Percentiles rank a stretch among this genome's conserved stretches.
Evolutionary conservation across 169 alveolate species (phyloP).

Genomic region (Babesia ovata): DNA sequence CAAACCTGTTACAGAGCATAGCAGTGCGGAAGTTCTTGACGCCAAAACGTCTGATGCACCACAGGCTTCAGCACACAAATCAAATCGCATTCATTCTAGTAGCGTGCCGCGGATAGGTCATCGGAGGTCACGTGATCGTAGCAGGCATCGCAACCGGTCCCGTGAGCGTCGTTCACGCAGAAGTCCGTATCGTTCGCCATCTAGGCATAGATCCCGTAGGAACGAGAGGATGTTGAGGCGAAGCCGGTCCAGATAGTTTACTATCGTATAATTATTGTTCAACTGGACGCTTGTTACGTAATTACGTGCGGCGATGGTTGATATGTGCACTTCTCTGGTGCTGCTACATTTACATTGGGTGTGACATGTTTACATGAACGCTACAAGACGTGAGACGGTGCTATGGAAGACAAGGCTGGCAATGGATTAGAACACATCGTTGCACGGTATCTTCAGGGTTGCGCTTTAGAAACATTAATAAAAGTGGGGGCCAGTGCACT

Average conservation of each 20-base stretch:
- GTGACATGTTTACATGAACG: too few species aligned
- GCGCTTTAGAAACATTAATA: too few species aligned
- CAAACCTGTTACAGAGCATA: background rate
- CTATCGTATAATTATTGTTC: too few species aligned
- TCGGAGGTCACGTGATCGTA: slow-evolving; percentile 17
- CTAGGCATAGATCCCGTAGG: background rate
- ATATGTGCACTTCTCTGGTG: too few species aligned
- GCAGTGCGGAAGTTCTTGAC: background rate
- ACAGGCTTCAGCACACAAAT: background rate
- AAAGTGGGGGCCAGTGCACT: too few species aligned
- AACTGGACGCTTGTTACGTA: too few species aligned
- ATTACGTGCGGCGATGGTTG: too few species aligned
- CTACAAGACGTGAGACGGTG: too few species aligned
- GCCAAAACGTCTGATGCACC: background rate
- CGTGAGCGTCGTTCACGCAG: slow-evolving; percentile 5
- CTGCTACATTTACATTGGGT: too few species aligned
- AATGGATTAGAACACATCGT: too few species aligned
- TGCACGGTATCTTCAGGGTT: too few species aligned
- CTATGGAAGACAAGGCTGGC: too few species aligned
- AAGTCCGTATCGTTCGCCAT: background rate
- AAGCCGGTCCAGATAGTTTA: background rate
- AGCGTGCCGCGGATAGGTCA: background rate
- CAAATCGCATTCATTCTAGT: background rate
- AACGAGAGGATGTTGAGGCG: background rate
- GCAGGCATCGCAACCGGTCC: background rate